These are phyloP conservation scores for Jatropha podagrica DNA, from an alignment of 441 rosid genomes.

Conservation along the genomic window DNA sequence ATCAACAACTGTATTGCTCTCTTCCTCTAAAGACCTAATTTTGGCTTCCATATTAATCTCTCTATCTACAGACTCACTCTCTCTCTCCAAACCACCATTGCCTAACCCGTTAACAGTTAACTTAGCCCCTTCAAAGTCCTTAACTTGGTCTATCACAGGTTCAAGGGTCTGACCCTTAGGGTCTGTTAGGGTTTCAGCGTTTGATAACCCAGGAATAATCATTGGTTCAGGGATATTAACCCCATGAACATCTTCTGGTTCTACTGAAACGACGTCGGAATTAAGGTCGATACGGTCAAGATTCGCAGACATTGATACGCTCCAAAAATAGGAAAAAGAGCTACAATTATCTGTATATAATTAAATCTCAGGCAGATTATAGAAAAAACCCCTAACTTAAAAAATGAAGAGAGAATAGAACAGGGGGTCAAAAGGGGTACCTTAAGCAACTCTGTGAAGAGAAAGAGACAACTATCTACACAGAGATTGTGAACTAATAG, in stretches of 20 bases:
- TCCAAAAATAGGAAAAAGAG: slow-evolving; percentile 14
- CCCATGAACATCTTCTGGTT: slow-evolving; percentile 26
- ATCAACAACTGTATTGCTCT: not conserved
- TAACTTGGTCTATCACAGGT: slow-evolving; percentile 22
- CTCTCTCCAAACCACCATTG: slow-evolving; percentile 13
- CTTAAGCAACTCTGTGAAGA: not conserved
- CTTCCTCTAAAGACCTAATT: slow-evolving; percentile 22
- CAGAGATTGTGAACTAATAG: not conserved
- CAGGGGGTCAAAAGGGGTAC: not conserved
- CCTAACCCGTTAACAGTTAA: slow-evolving; percentile 12
- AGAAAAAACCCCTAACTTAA: not conserved
- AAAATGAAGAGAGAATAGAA: not conserved
- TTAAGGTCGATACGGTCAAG: slow-evolving; percentile 37
- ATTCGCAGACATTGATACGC: slow-evolving; percentile 41
- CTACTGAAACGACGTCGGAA: slow-evolving; percentile 36
- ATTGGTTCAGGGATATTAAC: slow-evolving; percentile 17
- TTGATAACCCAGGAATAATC: slow-evolving; percentile 15
- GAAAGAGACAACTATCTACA: not conserved
- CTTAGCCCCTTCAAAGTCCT: slow-evolving; percentile 22
- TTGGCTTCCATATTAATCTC: slow-evolving; percentile 32
- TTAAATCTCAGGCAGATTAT: not conserved
- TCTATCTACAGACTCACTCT: slow-evolving; percentile 29
- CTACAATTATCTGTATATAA: not conserved
- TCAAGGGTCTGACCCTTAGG: slow-evolving; percentile 22
- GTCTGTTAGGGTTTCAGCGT: slow-evolving; percentile 39